Evolutionary conservation across 129 eudicot genomes (phyloP).

Genomic region (Chrysanthemum lavandulifolium): DNA sequence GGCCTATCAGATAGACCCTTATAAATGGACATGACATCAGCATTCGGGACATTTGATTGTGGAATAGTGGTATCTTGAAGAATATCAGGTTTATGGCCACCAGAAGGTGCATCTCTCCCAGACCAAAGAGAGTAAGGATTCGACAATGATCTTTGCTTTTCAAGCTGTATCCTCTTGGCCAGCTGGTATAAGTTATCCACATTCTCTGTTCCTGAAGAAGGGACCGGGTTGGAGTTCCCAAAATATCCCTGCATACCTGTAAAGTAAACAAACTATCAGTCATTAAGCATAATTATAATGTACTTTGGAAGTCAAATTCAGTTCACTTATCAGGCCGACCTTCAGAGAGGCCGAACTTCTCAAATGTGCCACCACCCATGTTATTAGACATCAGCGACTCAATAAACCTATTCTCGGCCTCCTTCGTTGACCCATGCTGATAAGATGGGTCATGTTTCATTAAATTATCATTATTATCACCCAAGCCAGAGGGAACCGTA

Average conservation of each 20-base stretch:
- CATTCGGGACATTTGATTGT: slow-evolving; percentile 51
- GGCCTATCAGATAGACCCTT: slow-evolving; percentile 67
- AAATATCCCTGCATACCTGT: slow-evolving; percentile 69
- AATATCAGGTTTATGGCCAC: slow-evolving; percentile 43
- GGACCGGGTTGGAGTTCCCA: slow-evolving; percentile 45
- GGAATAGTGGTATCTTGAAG: slow-evolving; percentile 44
- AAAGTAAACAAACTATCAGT: slow-evolving; percentile 1
- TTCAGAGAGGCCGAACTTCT: slow-evolving; percentile 42
- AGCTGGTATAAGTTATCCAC: slow-evolving; percentile 56
- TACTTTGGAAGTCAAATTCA: no score
- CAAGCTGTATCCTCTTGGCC: slow-evolving; percentile 65
- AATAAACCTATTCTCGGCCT: slow-evolving; percentile 71
- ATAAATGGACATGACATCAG: slow-evolving; percentile 53
- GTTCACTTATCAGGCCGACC: no score
- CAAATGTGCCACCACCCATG: slow-evolving; percentile 18
- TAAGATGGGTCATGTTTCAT: slow-evolving; percentile 33
- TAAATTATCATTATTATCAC: slow-evolving; percentile 19
- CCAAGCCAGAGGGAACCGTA: slow-evolving; percentile 43
- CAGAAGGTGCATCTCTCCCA: slow-evolving; percentile 21
- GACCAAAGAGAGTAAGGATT: slow-evolving; percentile 66
- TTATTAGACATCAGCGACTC: slow-evolving; percentile 79
- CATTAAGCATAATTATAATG: not conserved
- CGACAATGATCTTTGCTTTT: slow-evolving; percentile 65
- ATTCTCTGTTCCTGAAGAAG: slow-evolving; percentile 53
- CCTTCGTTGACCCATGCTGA: slow-evolving; percentile 52